These are phyloP conservation scores for Aspergillus tamarii DNA, from an alignment of 2,329 filamentous ascomycete species.

Conservation along the genomic window DNA sequence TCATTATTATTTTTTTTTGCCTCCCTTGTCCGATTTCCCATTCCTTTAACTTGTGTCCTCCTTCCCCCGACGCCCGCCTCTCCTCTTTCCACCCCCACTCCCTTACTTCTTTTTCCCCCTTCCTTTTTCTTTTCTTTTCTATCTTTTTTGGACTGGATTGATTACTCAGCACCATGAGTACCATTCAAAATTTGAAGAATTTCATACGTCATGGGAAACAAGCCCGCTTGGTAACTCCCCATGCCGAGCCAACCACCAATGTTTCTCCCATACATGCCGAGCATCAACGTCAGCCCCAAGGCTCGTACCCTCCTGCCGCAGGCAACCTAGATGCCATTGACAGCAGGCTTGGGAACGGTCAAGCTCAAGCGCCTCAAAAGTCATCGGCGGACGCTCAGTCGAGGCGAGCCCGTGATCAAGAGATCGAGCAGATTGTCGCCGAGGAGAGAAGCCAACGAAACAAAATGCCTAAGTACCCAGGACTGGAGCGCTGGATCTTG, in stretches of 20 bases:
- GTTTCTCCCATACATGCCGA: conserved; percentile 68
- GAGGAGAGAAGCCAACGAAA: conserved; percentile 86
- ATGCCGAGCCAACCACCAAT: conserved; percentile 65
- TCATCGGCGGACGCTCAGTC: conserved; percentile 63
- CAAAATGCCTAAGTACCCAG: conserved; percentile 84
- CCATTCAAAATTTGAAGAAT: conserved; percentile 95
- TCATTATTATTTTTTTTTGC: conserved; percentile 8
- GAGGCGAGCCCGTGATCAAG: conserved; percentile 56
- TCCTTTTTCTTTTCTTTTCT: conserved; percentile 9
- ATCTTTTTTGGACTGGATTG: conserved; percentile 11
- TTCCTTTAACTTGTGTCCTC: conserved; percentile 7
- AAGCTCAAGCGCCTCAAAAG: conserved; percentile 60
- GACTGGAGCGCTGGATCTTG: conserved; percentile 81
- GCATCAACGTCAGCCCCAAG: conserved; percentile 58
- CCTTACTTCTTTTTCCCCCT: conserved; percentile 3
- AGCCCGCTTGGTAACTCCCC: conserved; percentile 69
- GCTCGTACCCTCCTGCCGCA: conserved; percentile 53
- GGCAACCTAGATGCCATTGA: conserved; percentile 66
- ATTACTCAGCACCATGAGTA: conserved; percentile 56
- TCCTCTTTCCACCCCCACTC: neutral
- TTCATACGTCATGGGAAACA: conserved; percentile 98
- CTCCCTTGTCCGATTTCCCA: conserved; percentile 6
- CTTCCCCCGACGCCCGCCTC: neutral
- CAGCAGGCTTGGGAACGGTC: conserved; percentile 64
- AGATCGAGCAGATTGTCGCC: conserved; percentile 82